Base-by-base conservation (phyloP, 768 basidiomycete species). In the Galerina marginata region DNA sequence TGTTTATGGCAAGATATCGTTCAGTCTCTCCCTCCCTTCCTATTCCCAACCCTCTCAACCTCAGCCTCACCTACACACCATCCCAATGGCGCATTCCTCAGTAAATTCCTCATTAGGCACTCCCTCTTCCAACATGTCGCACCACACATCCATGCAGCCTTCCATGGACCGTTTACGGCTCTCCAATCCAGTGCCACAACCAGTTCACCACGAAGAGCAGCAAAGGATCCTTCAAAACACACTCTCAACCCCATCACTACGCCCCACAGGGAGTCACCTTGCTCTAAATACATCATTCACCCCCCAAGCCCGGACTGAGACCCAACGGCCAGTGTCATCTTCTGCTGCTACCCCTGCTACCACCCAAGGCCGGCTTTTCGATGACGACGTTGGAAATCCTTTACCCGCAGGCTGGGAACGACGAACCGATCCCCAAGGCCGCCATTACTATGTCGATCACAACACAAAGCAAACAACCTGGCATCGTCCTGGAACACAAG, bases 361-460 rank as follows among this genome's bases (percentile, higher is more conserved):
- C 39, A 36, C 69, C 45, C 47, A 68, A n/a, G 61, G 63, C 42
- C 79, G 80, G 11, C 65, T 81, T 62, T 55, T 74, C 14, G 79
- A 83, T 63, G 86, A 89, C 55, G 88, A 90, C 64, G 79, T 84
- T 48, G 83, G 85, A 16, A 80, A 81, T 14, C 82, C 86, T 16
- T 78, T 96, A 37, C 93, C 93, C 0, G 72, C 78, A 23, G 92
- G 92, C 4, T 96, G 92, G 92, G 94, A 96, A 71, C 83, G 92
- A 60, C 86, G 94, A 33, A 77, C 81, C 48, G 93, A 95, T 70
- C 79, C 81, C 20, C 84, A 88, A 56, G 88, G 87, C 4, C 78
- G 94, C 58, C 74, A 85, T 23, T 96, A 96, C 74, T 95, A 91
- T 71, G 92, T 96, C 59, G 94, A 96, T 72, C 95, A 96, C 72